Conservation (phyloP, 371 early-diverging fungal genomes). For the Mortierella sp. region DNA sequence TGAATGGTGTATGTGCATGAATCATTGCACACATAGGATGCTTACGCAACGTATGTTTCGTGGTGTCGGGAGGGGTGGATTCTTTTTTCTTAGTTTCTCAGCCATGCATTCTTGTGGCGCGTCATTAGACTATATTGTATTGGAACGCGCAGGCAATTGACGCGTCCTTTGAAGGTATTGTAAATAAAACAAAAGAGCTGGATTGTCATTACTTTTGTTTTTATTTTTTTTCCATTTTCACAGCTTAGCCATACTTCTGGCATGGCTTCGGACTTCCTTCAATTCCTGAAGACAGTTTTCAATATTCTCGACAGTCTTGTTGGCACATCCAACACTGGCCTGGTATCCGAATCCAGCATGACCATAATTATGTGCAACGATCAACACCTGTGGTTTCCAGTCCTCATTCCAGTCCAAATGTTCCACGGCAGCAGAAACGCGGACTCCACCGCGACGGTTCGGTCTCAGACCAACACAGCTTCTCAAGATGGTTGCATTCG, state of each 20-base stretch:
- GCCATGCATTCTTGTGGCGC: no score
- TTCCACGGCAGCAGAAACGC: conserved; percentile 69
- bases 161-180: no score
- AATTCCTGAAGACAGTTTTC: conserved; percentile 30
- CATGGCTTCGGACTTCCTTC: background rate
- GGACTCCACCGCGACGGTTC: conserved; percentile 74
- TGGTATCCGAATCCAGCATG: conserved; percentile 85
- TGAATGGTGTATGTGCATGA: no score
- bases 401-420: conserved; percentile 55
- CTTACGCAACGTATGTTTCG: no score
- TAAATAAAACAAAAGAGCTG: no score
- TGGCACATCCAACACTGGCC: conserved; percentile 79
- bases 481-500: conserved; percentile 60
- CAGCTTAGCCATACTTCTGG: conserved; percentile 38
- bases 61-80: no score
- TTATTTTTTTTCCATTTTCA: background rate
- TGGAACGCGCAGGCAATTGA: no score
- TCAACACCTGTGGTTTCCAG: conserved; percentile 45
- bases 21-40: no score
- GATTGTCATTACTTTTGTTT: no score
- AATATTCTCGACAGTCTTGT: conserved; percentile 61
- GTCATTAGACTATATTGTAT: no score
- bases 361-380: conserved; percentile 83
- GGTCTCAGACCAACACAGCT: conserved; percentile 82
- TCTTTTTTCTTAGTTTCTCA: no score